These are phyloP conservation scores for Colletotrichum sidae DNA, from an alignment of 2,329 filamentous ascomycete species.

Conservation along the genomic window DNA sequence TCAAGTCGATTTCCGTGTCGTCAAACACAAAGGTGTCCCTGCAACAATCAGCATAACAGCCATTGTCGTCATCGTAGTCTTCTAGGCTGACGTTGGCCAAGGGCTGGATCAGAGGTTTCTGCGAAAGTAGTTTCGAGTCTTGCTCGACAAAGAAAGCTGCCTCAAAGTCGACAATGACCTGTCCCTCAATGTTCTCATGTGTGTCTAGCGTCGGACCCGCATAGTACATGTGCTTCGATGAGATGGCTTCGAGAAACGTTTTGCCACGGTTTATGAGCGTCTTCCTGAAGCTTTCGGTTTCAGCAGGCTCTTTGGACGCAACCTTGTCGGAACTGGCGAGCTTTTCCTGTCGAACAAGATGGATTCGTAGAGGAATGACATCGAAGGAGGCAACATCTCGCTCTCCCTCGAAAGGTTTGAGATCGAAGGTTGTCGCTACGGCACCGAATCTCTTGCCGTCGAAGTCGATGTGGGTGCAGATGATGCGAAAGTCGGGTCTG, in stretches of 20 bases:
- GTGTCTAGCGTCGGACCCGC: background rate
- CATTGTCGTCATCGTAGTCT: background rate
- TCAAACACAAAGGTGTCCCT: fast-evolving
- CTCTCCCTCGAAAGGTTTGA: background rate
- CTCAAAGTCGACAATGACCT: constrained; percentile 4
- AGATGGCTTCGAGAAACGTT: background rate
- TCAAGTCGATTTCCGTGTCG: background rate
- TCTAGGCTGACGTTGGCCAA: too few relatives aligned
- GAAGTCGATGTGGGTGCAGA: background rate
- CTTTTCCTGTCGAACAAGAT: background rate
- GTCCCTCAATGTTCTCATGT: background rate
- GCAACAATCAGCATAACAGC: background rate
- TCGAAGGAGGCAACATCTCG: background rate
- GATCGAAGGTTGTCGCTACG: background rate
- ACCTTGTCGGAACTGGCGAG: background rate
- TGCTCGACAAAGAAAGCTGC: background rate
- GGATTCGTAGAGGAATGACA: background rate
- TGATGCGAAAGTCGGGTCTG: background rate
- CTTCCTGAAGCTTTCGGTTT: background rate
- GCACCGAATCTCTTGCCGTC: background rate
- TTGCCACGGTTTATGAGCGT: background rate
- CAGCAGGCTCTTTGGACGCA: fast-evolving
- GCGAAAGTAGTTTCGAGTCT: background rate
- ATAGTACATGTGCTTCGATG: background rate
- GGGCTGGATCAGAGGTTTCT: background rate